These are phyloP conservation scores for Endocalyx cinctus DNA, from an alignment of 2,329 filamentous ascomycete genomes.

Conservation along the genomic window DNA sequence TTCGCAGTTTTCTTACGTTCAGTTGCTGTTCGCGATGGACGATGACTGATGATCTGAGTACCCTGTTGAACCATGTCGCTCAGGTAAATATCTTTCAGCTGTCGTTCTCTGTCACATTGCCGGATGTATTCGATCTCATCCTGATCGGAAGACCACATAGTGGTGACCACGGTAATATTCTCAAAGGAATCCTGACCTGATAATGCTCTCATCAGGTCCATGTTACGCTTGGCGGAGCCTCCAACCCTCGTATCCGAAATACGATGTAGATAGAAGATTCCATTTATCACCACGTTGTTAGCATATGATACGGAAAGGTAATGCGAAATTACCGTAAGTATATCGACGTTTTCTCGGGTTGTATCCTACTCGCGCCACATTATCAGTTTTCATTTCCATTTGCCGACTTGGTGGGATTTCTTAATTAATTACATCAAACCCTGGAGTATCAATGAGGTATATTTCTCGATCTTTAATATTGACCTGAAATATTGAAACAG, in stretches of 20 bases:
- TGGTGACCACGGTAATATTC: constrained; percentile 4
- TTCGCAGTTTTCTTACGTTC: background rate
- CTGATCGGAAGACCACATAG: constrained; percentile 2
- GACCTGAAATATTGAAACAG: constrained; percentile 2
- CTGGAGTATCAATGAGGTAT: constrained; percentile 5
- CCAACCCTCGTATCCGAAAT: constrained; percentile 5
- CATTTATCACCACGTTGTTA: constrained; percentile 5
- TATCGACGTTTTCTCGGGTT: constrained; percentile 2
- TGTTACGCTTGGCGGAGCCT: constrained; percentile 3
- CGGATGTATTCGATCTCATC: constrained; percentile 1
- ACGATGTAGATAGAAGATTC: constrained; percentile 7
- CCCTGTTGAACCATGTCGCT: constrained; percentile 2
- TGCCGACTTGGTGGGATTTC: too few relatives aligned
- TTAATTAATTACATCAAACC: constrained; percentile 7
- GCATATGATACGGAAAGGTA: constrained; percentile 8
- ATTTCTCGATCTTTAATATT: constrained; percentile 4
- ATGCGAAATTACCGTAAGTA: constrained; percentile 5
- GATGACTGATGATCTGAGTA: background rate
- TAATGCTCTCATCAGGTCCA: constrained; percentile 7
- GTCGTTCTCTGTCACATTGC: constrained; percentile 3
- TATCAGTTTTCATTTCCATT: too few relatives aligned
- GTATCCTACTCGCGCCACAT: too few relatives aligned
- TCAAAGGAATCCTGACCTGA: constrained; percentile 5
- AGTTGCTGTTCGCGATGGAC: background rate
- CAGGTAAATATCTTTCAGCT: constrained; percentile 3